These are phyloP conservation scores for Musa itinerans DNA, from an alignment of 176 grass and related monocot genomes.

Conservation along the genomic window DNA sequence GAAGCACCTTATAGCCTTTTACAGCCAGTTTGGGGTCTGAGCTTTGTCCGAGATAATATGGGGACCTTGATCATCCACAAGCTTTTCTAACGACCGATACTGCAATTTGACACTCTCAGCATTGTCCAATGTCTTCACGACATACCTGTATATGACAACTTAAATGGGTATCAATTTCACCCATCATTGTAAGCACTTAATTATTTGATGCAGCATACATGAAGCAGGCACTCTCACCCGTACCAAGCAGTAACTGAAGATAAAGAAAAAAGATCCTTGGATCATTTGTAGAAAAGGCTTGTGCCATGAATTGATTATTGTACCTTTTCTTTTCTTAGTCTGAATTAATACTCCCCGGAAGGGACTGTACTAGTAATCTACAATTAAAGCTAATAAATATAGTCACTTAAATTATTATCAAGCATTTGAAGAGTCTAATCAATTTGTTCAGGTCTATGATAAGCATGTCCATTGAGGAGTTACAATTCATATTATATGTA, in stretches of 20 bases:
- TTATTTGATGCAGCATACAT: neutral
- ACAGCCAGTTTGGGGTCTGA: slow-evolving; percentile 35
- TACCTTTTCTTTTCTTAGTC: neutral
- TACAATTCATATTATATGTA: no score
- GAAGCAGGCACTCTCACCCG: no score
- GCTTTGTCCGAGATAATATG: slow-evolving; percentile 18
- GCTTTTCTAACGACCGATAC: slow-evolving; percentile 53
- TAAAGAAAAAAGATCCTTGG: no score
- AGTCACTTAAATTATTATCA: no score
- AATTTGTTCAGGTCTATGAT: no score
- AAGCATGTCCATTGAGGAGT: no score
- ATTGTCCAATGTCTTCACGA: slow-evolving; percentile 82
- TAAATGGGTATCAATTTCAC: neutral
- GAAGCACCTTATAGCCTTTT: neutral
- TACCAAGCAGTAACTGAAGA: no score
- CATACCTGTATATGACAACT: slow-evolving; percentile 37
- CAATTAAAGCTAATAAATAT: no score
- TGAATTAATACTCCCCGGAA: no score
- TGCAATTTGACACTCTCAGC: slow-evolving; percentile 70
- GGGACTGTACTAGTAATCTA: no score
- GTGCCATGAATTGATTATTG: neutral
- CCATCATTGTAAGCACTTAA: neutral
- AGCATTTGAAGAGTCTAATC: no score
- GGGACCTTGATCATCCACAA: slow-evolving; percentile 17
- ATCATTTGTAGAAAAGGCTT: neutral